phyloP scores from a whole-genome alignment of 352 stramenopile genomes.

The Phytopythium kandeliae region DNA sequence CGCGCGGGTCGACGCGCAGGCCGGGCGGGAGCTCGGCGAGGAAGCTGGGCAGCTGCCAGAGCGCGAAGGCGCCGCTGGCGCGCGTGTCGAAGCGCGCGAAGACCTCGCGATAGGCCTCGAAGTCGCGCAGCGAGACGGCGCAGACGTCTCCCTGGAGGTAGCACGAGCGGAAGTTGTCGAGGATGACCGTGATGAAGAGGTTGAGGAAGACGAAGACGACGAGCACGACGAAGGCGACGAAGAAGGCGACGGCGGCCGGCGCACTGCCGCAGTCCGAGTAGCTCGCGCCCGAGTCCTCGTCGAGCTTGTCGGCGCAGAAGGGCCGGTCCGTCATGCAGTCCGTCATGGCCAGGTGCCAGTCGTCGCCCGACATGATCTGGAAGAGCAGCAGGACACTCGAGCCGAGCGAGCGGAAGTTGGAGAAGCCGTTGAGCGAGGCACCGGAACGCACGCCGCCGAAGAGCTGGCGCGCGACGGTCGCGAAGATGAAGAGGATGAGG shows the following conservation, averaged over 20 bases:
- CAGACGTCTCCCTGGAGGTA: slow-evolving; percentile 76
- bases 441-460: slow-evolving; percentile 62
- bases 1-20: slow-evolving; percentile 34
- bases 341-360: slow-evolving; percentile 81
- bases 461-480: slow-evolving; percentile 64
- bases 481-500: slow-evolving; percentile 83
- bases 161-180: slow-evolving; percentile 79
- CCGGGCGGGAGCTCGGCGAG: slow-evolving; percentile 46
- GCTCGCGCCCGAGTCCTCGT: slow-evolving; percentile 17
- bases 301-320: slow-evolving; percentile 46
- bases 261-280: slow-evolving; percentile 65
- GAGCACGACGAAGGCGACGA: slow-evolving; percentile 65
- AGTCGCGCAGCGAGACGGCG: slow-evolving; percentile 67
- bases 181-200: slow-evolving; percentile 76
- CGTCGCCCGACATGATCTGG: slow-evolving; percentile 77
- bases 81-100: slow-evolving; percentile 59
- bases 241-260: slow-evolving; percentile 42
- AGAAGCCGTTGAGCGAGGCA: slow-evolving; percentile 54
- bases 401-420: slow-evolving; percentile 63
- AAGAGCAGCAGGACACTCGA: slow-evolving; percentile 66
- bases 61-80: slow-evolving; percentile 45
- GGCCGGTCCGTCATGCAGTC: slow-evolving; percentile 62
- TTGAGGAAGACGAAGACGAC: slow-evolving; percentile 84
- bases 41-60: slow-evolving; percentile 64
- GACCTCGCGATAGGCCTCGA: slow-evolving; percentile 65